Conservation (phyloP, 306 rosid species). For the Comarum palustre region DNA sequence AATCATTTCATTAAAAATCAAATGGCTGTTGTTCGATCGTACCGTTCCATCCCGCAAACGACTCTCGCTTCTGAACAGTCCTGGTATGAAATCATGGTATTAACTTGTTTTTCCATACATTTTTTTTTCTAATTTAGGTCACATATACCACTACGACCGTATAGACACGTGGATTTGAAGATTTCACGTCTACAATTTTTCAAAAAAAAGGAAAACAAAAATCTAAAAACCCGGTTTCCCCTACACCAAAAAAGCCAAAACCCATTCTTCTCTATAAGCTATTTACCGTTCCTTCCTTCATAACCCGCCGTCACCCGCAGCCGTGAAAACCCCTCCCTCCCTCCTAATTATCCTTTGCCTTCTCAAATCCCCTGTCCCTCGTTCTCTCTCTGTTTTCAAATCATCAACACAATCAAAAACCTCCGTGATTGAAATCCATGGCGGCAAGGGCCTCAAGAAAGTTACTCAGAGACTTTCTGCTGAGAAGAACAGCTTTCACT, state of each 20-base stretch:
- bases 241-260: not conserved
- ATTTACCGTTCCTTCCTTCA: not conserved
- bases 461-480: conserved; percentile 38
- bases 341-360: not conserved
- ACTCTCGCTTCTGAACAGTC: too few species aligned
- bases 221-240: not conserved
- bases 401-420: not conserved
- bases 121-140: too few species aligned
- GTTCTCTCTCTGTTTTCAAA: not conserved
- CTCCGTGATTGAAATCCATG: conserved; percentile 35
- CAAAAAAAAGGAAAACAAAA: not conserved
- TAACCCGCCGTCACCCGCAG: not conserved
- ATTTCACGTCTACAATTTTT: not conserved
- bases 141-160: too few species aligned
- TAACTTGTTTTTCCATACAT: too few species aligned
- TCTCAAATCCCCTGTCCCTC: not conserved
- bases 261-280: not conserved
- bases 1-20: too few species aligned
- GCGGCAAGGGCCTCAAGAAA: conserved; percentile 71
- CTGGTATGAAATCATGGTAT: too few species aligned
- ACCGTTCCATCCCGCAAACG: too few species aligned
- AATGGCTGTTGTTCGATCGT: too few species aligned
- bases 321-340: not conserved
- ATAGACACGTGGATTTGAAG: not conserved
- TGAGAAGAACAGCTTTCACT: conserved; percentile 29